Evolutionary conservation across 1,284 basidiomycete species (phyloP).

Genomic region (Mycena citricolor): DNA sequence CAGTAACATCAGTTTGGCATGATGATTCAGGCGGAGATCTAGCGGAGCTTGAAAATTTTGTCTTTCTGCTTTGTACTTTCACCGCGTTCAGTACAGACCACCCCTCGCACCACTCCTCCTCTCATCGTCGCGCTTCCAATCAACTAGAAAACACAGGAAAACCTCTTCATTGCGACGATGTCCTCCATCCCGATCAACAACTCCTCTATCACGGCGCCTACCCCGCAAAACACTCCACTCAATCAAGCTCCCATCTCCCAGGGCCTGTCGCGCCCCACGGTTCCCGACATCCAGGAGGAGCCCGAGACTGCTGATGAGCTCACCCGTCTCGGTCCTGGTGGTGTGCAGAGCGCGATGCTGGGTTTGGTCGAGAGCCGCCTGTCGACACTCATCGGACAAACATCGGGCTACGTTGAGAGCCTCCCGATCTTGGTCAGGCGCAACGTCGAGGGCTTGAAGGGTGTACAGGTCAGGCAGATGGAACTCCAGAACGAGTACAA

Average conservation of each 20-base stretch:
- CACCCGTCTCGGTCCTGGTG: conserved; percentile 23
- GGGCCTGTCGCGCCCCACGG: conserved; percentile 43
- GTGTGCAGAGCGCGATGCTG: conserved; percentile 32
- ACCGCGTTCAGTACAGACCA: too few relatives aligned
- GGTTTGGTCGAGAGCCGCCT: conserved; percentile 48
- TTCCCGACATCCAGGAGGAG: conserved; percentile 49
- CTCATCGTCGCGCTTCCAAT: too few relatives aligned
- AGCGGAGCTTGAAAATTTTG: too few relatives aligned
- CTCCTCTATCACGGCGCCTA: conserved; percentile 39
- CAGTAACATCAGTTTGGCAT: too few relatives aligned
- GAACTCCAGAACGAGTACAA: conserved; percentile 96
- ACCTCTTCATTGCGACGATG: too few relatives aligned
- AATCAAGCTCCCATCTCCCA: conserved; percentile 43
- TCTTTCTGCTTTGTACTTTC: too few relatives aligned
- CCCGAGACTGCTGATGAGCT: conserved; percentile 38
- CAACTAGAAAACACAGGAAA: too few relatives aligned
- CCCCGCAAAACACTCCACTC: conserved; percentile 48
- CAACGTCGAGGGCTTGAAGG: conserved; percentile 91
- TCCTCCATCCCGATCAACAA: conserved; percentile 43
- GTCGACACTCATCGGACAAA: conserved; percentile 42
- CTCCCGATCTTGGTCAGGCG: conserved; percentile 83
- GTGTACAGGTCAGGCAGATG: conserved; percentile 90
- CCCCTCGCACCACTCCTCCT: too few relatives aligned
- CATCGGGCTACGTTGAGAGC: conserved; percentile 64
- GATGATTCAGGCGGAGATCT: too few relatives aligned